Base-by-base conservation (phyloP, 1,284 basidiomycete genomes). In the Naganishia liquefaciens region DNA sequence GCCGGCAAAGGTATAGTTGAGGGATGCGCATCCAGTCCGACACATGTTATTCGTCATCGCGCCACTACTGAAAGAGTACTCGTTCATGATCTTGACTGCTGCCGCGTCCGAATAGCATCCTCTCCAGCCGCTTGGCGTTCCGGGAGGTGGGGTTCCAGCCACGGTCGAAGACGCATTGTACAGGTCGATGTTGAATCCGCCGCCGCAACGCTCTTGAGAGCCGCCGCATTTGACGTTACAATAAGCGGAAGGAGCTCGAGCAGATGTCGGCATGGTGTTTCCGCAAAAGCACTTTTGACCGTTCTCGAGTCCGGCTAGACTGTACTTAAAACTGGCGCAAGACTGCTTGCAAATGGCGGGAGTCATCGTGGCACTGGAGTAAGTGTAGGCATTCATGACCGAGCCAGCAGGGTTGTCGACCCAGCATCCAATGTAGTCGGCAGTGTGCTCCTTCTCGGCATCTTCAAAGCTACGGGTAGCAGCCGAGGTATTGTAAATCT, bases 261-360 rank as follows among this genome's bases (percentile, higher is more conserved):
- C 53, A 39, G 62, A 58, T 51, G 66, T 68, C 25, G 50, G 54
- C 25, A 71, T 61, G 25, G 52, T 64, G 62, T 70, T 70, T 7
- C 71, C 72, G 62, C 72, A 72, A 63, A 63, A 69, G 51, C 70
- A 73, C 39, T 68, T 64, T 47, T 71, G 69, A 19, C 71, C 67
- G 25, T 62, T 54, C 50, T 70, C 69, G 33, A 66, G 54, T 46
- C 70, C 70, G 21, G 72, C 69, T 21, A 62, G 68, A 15, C 66
- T 46, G 52, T 68, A 73, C 13, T 67, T 68, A 66, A 63, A 65
- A 19, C 53, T 44, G 5, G 63, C 57, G 47, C 65, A 69, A 7
- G 62, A 65, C 21, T 57, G 37, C 25, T 65, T 58, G 60, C 71
- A 73, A 21, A 65, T 64, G 33, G 63, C 65, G 30, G 65, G 64